Evolutionary conservation across 2,329 filamentous ascomycete species (phyloP), one percentile per base, ranked within the genome.

Genomic region (Pseudocercospora pini-densiflorae): DNA sequence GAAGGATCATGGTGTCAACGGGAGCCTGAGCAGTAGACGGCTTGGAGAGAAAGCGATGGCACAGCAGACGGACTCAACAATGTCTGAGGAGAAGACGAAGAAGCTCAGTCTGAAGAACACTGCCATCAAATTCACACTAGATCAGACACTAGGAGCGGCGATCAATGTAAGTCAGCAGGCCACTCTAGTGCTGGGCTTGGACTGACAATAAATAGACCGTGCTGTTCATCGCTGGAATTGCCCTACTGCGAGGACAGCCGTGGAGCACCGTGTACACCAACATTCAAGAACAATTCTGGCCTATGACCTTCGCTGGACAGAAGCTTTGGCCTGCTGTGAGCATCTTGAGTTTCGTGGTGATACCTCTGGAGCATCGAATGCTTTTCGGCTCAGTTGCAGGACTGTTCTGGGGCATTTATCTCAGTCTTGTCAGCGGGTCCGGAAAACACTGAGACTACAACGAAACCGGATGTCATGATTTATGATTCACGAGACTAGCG

Each of bases 241-340:
- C 86, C 71, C 84, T 86, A 23, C 80, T 89, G n/a, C 82, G 83
- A 23, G 77, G 77, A 8, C 65, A 76, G 43, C 63, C 68, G 8
- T 45, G 67, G 31, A 63, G 65, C 9, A 23, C 45, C 3, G 61
- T 72, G n/a, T 60, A 67, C 47, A 31, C 64, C n/a, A 68, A 73
- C 36, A 65, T 75, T 8, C 55, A 62, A n/a, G 63, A 64, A 47
- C 64, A 73, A 27, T 77, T 77, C 62, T 75, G 72, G 73, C 83
- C 84, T 0, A 83, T 94, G 63, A 82, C 92, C 71, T 74, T 81
- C 53, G 92, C 93, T 0, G 90, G 92, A 1, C 88, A 90, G 80
- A 89, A 86, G 74, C 82, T 94, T 65, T 93, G 92, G 87, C 92
- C 92, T 1, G 72, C 85, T 2, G 88, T 94, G 23, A 90, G 89